A percentile compares a stretch with the other conserved stretches of the same genome.
phyloP scores from a whole-genome alignment of 2,329 filamentous ascomycete species.

The Lachnellula cervina region DNA sequence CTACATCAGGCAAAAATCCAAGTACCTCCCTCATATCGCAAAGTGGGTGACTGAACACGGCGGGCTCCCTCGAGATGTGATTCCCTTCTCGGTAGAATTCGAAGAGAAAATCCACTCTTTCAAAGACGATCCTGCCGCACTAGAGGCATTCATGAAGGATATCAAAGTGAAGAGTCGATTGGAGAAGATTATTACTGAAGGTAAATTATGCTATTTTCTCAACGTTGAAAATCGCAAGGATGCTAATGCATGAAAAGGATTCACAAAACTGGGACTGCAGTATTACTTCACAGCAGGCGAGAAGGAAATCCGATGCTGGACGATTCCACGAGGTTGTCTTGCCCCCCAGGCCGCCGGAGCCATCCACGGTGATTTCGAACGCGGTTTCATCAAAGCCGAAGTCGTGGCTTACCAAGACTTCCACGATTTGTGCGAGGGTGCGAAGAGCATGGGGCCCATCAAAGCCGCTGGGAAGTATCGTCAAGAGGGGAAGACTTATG shows the following conservation, averaged over 20 bases:
- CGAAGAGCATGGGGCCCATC: constrained; percentile 41
- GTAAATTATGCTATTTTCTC: constrained; percentile 9
- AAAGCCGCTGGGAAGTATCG: constrained; percentile 43
- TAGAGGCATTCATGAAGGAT: constrained; percentile 36
- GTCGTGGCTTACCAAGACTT: constrained; percentile 43
- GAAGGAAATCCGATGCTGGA: constrained; percentile 44
- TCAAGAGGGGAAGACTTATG: constrained; percentile 42
- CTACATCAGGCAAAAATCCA: constrained; percentile 43
- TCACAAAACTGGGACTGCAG: constrained; percentile 40
- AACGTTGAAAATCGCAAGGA: no score
- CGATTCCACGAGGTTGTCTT: constrained; percentile 35
- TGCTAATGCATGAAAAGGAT: constrained; percentile 11
- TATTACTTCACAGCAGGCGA: constrained; percentile 45
- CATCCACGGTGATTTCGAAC: constrained; percentile 41
- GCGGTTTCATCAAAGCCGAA: constrained; percentile 42
- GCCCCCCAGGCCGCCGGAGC: constrained; percentile 35
- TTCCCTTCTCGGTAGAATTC: constrained; percentile 42
- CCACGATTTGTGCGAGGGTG: constrained; percentile 39
- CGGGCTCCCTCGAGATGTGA: constrained; percentile 37
- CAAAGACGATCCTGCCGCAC: constrained; percentile 34
- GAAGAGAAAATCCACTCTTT: constrained; percentile 40
- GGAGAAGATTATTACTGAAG: constrained; percentile 41
- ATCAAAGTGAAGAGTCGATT: constrained; percentile 39
- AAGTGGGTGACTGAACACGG: constrained; percentile 43
- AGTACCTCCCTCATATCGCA: constrained; percentile 41